Percentiles rank a stretch among this genome's conserved stretches.
phyloP scores from a whole-genome alignment of 2,329 filamentous ascomycete species.

The Diaporthe aspalathi region DNA sequence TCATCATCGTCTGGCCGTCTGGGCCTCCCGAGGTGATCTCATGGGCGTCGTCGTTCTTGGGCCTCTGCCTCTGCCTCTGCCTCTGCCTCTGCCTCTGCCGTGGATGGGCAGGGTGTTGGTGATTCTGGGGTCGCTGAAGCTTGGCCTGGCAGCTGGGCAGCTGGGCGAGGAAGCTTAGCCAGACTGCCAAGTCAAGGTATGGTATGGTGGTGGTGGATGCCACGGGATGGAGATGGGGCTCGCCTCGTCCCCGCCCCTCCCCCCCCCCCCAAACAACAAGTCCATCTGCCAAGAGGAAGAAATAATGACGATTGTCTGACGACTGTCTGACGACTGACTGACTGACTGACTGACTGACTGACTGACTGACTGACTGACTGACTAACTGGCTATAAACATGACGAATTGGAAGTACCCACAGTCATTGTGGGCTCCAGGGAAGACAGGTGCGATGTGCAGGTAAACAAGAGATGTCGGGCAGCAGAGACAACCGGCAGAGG shows the following conservation, averaged over 20 bases:
- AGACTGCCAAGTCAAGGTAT: slow-evolving; percentile 13
- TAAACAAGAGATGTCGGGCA: not conserved
- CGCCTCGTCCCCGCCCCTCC: too few relatives aligned
- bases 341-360: too few relatives aligned
- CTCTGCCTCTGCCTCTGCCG: too few relatives aligned
- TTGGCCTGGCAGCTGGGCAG: slow-evolving; percentile 5
- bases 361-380: too few relatives aligned
- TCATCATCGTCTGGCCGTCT: too few relatives aligned
- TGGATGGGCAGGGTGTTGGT: not conserved
- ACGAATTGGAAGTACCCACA: not conserved
- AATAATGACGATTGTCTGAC: too few relatives aligned
- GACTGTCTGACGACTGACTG: too few relatives aligned
- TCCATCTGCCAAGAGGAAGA: slow-evolving; percentile 6
- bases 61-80: too few relatives aligned
- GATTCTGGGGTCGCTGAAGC: slow-evolving; percentile 5
- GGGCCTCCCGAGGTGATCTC: too few relatives aligned
- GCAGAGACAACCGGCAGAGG: not conserved
- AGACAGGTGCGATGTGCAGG: not conserved
- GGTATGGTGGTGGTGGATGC: not conserved
- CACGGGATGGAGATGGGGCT: not conserved
- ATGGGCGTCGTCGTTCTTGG: too few relatives aligned
- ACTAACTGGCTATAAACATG: not conserved
- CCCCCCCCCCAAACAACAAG: not conserved
- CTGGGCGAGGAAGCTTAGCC: slow-evolving; percentile 28
- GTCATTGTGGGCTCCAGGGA: not conserved